Evolutionary conservation across 495 filamentous ascomycete genomes (phyloP).

Genomic region (Glonium stellatum): DNA sequence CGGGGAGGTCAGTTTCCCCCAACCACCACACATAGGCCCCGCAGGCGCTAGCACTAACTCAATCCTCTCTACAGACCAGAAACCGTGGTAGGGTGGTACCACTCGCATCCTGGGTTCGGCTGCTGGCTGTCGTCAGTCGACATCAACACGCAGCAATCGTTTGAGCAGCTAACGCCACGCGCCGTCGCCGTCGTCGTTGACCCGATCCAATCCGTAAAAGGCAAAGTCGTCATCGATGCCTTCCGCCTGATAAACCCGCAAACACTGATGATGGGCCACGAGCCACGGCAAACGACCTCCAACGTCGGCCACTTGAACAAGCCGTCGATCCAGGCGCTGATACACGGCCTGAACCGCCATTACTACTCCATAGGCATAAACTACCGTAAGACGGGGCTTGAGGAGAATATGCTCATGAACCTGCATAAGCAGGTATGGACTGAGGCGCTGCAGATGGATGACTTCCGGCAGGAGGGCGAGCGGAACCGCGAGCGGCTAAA

Average conservation of each 20-base stretch:
- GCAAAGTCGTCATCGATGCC: slow-evolving; percentile 98
- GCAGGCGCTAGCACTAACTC: slow-evolving; percentile 7
- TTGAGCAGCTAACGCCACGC: slow-evolving; percentile 93
- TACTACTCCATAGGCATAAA: slow-evolving; percentile 99
- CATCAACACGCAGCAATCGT: slow-evolving; percentile 99
- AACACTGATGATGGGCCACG: slow-evolving; percentile 95
- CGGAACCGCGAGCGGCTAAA: slow-evolving; percentile 80
- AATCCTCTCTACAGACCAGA: slow-evolving; percentile 58
- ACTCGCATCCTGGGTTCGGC: slow-evolving; percentile 97
- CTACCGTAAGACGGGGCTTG: slow-evolving; percentile 93
- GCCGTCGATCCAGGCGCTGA: slow-evolving; percentile 97
- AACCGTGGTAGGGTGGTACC: slow-evolving; percentile 98
- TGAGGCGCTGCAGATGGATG: slow-evolving; percentile 92
- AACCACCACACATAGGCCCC: neutral
- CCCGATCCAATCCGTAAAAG: slow-evolving; percentile 98
- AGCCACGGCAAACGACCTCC: slow-evolving; percentile 95
- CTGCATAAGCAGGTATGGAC: slow-evolving; percentile 99
- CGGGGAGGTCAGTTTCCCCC: slow-evolving; percentile 63
- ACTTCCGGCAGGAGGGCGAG: slow-evolving; percentile 77
- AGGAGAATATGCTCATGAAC: slow-evolving; percentile 99
- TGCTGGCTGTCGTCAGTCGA: slow-evolving; percentile 99
- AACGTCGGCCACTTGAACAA: slow-evolving; percentile 98
- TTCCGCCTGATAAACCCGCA: slow-evolving; percentile 99
- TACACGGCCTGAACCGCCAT: slow-evolving; percentile 94
- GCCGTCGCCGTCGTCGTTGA: slow-evolving; percentile 97